Evolutionary conservation across 2,329 filamentous ascomycete species (phyloP), one percentile per base, ranked within the genome.

Genomic region (Colletotrichum costaricense): DNA sequence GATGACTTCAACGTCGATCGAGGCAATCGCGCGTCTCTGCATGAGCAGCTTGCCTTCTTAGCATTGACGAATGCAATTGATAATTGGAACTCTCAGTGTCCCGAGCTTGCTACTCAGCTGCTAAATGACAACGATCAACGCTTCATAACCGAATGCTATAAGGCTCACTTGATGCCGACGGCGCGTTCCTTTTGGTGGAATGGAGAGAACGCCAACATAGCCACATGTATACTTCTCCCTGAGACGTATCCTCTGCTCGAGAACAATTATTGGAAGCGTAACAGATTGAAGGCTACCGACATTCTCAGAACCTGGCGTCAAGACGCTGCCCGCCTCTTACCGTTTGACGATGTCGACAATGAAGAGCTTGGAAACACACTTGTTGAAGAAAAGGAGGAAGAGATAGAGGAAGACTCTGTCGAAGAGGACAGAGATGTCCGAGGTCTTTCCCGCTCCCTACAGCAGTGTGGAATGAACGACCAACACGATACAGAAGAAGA

Each of bases 101-200:
- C 60, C 16, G 6, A 9, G 3, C 12, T 56, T 5, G 58, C 71
- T 5, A 38, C 12, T 11, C 26, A 57, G 6, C 35, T 58, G 3
- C 55, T 73, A 3, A 30, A 30, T 12, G 55, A 66, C 14, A 35
- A 26, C 3, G 67, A 73, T 11, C 67, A 73, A 16, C 22, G 54
- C 4, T 11, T 71, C 16, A 35, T 73, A 6, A 49, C 55, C 7
- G 7, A 30, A 22, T 65, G 9, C 4, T 71, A 56, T 8, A 46
- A 28, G 9, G 30, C 55, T 33, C 62, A 73, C 24, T n/a, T 73
- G 16, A 66, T 66, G 56, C 71, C 71, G 22, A 22, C 55, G 2
- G 67, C 60, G 12, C 46, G 6, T 7, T 71, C 67, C 5, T 22
- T 73, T 3, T 73, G 67, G 71, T 73, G 71, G 67, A 60, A 66